These are phyloP conservation scores for Hippophae rhamnoides DNA, from an alignment of 306 rosid genomes.

Conservation along the genomic window DNA sequence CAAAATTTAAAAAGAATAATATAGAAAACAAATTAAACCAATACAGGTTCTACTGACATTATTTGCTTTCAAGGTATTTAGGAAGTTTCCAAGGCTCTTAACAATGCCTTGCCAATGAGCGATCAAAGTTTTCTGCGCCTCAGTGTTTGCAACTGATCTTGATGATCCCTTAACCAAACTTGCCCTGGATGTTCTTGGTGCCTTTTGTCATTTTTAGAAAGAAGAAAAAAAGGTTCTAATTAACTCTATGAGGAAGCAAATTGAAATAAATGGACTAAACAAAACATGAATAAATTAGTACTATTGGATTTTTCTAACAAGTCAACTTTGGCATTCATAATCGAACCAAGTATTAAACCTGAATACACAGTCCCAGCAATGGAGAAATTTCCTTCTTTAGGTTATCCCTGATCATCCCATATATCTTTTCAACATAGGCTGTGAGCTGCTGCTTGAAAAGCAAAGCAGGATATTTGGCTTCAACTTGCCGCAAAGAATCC, in stretches of 20 bases:
- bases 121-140: slow-evolving; percentile 86
- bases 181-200: slow-evolving; percentile 89
- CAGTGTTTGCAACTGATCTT: slow-evolving; percentile 63
- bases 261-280: slow-evolving; percentile 24
- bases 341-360: slow-evolving; percentile 39
- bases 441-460: slow-evolving; percentile 98
- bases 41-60: slow-evolving; percentile 49
- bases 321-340: not conserved
- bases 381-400: slow-evolving; percentile 97
- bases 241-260: not conserved
- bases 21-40: slow-evolving; percentile 1
- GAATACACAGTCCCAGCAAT: slow-evolving; percentile 89
- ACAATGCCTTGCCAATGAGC: slow-evolving; percentile 99
- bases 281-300: not conserved
- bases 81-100: slow-evolving; percentile 65
- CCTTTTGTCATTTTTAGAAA: slow-evolving; percentile 42
- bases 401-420: slow-evolving; percentile 95
- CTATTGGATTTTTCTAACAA: not conserved
- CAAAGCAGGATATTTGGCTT: slow-evolving; percentile 96
- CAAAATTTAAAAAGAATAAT: not conserved
- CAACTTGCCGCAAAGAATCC: slow-evolving; percentile 89
- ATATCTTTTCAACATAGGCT: slow-evolving; percentile 92
- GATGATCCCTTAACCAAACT: slow-evolving; percentile 93
- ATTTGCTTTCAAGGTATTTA: slow-evolving; percentile 81
- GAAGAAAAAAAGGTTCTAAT: slow-evolving; percentile 4